phyloP scores from a whole-genome alignment of 805 yeast genomes.

The Suhomyces kilbournensis region DNA sequence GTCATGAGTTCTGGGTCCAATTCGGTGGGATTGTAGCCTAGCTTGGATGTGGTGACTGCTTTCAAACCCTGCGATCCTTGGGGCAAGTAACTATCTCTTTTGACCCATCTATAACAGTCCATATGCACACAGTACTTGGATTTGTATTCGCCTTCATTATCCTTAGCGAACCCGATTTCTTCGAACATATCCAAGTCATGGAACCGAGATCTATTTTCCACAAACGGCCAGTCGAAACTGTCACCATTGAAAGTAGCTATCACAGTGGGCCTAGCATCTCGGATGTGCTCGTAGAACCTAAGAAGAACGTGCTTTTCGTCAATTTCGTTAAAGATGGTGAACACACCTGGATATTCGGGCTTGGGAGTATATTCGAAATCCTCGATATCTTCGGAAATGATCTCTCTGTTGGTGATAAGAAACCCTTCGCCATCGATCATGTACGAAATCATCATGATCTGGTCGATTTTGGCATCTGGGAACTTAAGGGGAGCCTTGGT shows the following conservation, averaged over 20 bases:
- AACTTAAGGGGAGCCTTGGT: constrained; percentile 94
- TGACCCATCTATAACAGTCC: constrained; percentile 98
- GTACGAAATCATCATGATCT: constrained; percentile 97
- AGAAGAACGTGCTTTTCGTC: constrained; percentile 74
- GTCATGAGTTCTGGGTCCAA: constrained; percentile 98
- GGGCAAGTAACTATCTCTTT: constrained; percentile 94
- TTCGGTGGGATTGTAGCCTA: constrained; percentile 95
- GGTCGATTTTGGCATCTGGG: constrained; percentile 88
- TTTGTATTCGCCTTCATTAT: constrained; percentile 87
- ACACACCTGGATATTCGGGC: constrained; percentile 90
- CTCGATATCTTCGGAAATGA: constrained; percentile 89
- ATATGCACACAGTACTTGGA: constrained; percentile 90
- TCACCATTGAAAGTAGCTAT: constrained; percentile 98
- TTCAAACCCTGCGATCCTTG: constrained; percentile 98
- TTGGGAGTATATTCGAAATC: constrained; percentile 97
- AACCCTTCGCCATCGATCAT: constrained; percentile 99
- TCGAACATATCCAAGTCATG: constrained; percentile 87
- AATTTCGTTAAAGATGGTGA: constrained; percentile 85
- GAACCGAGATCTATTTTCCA: constrained; percentile 78
- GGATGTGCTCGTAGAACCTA: constrained; percentile 84
- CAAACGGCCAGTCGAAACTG: constrained; percentile 98
- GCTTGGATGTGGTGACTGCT: constrained; percentile 92
- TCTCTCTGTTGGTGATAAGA: constrained; percentile 89
- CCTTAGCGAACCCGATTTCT: constrained; percentile 92
- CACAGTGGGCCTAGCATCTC: constrained; percentile 90